Percentiles rank a stretch among this genome's conserved stretches.
Conservation (phyloP, 352 stramenopile genomes). For the Stephanocyclus meneghinianus region DNA sequence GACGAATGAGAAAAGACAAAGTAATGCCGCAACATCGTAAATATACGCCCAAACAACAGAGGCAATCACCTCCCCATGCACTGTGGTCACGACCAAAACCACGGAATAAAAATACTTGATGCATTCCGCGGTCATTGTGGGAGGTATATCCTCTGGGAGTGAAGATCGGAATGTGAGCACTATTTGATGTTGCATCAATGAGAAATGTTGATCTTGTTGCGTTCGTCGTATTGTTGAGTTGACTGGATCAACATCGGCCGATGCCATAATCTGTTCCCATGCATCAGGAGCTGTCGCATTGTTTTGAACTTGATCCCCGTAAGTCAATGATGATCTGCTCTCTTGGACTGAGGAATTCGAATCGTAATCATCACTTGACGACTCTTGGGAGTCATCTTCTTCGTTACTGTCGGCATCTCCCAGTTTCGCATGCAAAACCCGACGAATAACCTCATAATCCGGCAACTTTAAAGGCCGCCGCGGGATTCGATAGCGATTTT, state of each 20-base stretch:
- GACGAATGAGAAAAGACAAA: no score
- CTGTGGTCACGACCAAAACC: constrained; percentile 56
- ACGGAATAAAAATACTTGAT: constrained; percentile 78
- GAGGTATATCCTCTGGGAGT: constrained; percentile 56
- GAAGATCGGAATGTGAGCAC: constrained; percentile 70
- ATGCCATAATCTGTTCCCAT: constrained; percentile 41
- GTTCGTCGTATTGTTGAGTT: constrained; percentile 6
- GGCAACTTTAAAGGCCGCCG: constrained; percentile 4
- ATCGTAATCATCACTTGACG: background rate
- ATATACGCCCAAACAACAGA: background rate
- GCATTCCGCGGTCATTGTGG: constrained; percentile 56
- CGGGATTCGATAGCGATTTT: background rate
- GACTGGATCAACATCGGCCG: constrained; percentile 17
- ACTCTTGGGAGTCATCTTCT: background rate
- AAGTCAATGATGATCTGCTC: background rate
- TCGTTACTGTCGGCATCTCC: constrained; percentile 18
- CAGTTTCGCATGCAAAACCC: background rate
- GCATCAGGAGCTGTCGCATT: constrained; percentile 2
- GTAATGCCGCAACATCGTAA: no score
- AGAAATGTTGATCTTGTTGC: constrained; percentile 13
- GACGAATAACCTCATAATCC: background rate
- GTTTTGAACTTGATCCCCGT: background rate
- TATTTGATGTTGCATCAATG: constrained; percentile 40
- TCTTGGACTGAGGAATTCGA: background rate
- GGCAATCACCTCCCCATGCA: constrained; percentile 28